Percentiles rank a stretch among this genome's conserved stretches.
Evolutionary conservation across 2,329 filamentous ascomycete genomes (phyloP).

Genomic region (Calonectria pseudoreteaudii): DNA sequence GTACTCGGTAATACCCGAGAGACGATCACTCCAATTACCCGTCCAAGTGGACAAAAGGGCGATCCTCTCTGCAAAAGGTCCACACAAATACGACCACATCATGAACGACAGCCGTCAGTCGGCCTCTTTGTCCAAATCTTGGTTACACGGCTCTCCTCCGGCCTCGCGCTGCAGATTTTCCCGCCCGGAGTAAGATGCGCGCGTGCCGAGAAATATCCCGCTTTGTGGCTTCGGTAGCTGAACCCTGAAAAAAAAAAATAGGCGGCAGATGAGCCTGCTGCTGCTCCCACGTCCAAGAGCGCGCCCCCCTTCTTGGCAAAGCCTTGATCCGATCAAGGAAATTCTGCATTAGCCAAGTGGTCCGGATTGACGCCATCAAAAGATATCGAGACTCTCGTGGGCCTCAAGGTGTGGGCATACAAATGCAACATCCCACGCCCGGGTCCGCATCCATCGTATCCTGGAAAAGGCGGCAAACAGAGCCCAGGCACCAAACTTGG

Average conservation of each 20-base stretch:
- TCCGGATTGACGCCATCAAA: background rate
- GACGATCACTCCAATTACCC: background rate
- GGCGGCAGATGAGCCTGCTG: background rate
- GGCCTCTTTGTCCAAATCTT: background rate
- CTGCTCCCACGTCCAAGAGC: background rate
- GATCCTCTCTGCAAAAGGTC: background rate
- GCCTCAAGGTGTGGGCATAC: background rate
- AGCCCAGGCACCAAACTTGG: background rate
- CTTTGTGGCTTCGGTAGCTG: slow-evolving; percentile 5
- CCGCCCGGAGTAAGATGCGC: background rate
- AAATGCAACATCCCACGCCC: background rate
- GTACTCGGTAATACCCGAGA: background rate
- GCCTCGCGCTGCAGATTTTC: background rate
- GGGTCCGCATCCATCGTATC: background rate
- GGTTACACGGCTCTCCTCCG: background rate
- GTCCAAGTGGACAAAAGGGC: background rate
- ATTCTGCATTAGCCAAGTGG: background rate
- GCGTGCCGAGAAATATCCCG: background rate
- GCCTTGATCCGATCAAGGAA: background rate
- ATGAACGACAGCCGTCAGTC: background rate
- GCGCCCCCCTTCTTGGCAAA: background rate
- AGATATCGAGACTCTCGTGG: background rate
- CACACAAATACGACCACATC: background rate
- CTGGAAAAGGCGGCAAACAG: background rate
- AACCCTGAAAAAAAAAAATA: background rate